Base-by-base conservation (phyloP, 2,329 filamentous ascomycete species). In the Thielaviopsis populi region DNA sequence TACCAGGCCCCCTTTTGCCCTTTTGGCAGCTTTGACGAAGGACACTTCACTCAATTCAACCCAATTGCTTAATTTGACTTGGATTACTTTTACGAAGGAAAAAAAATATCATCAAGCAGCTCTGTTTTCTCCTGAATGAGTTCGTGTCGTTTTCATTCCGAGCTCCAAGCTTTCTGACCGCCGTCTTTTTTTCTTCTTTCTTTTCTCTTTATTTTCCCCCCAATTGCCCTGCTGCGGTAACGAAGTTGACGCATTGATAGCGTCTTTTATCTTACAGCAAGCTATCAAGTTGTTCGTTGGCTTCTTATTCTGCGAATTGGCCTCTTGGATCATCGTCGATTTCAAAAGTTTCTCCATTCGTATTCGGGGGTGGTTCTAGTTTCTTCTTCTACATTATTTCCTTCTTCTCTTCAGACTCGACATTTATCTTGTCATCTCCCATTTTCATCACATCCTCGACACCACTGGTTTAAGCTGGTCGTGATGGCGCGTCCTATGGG, bases 401-500 rank as follows among this genome's bases (percentile, higher is more conserved):
- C 6, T 30, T 37, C 58, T 42, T 46, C 19, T 50, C 24, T 3
- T 50, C 15, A 27, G 46, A 50, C 46, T 50, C 19, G 46, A 15
- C 22, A 41, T 42, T 30, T 40, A 24, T 48, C 19, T 37, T 53
- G 11, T 62, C 48, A n/a, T 56, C 37, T 58, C 27, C 43, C 40
- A 30, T 33, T 48, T 46, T n/a, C 53, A 30, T 43, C 42, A 15
- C 43, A 48, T 33, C 24, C 19, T 17, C 42, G 53, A 30, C 22
- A 27, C 24, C 19, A n/a, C n/a, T 33, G 30, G 33, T 56, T 43
- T 27, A 19, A 60, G 22, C 58, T 60, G 43, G 24, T 62, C 70
- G 68, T 74, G 74, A 82, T 82, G 80, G 78, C 79, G 71, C 78
- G 80, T 72, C 76, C 80, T 73, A 78, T 85, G 78, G 81, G 82